Evolutionary conservation across 2,329 filamentous ascomycete genomes (phyloP).

Genomic region (Pezizomycotina sp.): DNA sequence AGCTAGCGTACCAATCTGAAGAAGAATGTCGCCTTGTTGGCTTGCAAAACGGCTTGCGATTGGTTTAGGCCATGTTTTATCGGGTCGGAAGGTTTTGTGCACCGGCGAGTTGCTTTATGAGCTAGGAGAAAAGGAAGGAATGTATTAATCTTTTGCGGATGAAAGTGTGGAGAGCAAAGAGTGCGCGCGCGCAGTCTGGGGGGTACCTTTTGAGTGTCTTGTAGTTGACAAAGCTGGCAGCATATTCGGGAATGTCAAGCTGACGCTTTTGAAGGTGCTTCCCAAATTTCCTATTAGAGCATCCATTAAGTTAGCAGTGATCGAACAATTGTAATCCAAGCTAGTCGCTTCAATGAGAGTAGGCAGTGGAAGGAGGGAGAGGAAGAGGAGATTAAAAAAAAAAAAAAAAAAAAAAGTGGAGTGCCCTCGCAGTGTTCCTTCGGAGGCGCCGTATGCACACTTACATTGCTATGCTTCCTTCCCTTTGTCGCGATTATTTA

Average conservation of each 20-base stretch:
- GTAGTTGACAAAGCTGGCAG: slow-evolving; percentile 97
- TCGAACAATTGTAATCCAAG: too few relatives aligned
- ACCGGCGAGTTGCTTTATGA: slow-evolving; percentile 13
- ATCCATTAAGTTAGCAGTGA: slow-evolving; percentile 10
- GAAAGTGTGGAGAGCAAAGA: neutral
- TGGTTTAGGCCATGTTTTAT: slow-evolving; percentile 33
- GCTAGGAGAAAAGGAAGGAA: slow-evolving; percentile 8
- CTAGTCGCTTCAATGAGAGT: neutral
- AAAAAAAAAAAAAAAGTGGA: neutral
- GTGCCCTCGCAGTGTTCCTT: too few relatives aligned
- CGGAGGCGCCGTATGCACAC: too few relatives aligned
- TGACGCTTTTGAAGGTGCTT: slow-evolving; percentile 99
- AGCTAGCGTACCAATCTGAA: slow-evolving; percentile 62
- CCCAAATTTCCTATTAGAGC: slow-evolving; percentile 75
- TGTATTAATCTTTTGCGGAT: neutral
- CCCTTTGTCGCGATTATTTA: too few relatives aligned
- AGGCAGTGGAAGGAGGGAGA: neutral
- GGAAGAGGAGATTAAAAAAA: slow-evolving; percentile 3
- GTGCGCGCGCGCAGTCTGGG: slow-evolving; percentile 20
- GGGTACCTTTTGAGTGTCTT: slow-evolving; percentile 94
- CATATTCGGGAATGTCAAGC: slow-evolving; percentile 98
- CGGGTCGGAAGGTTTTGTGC: too few relatives aligned
- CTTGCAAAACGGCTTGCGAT: slow-evolving; percentile 77
- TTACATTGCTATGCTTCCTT: too few relatives aligned
- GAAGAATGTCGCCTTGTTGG: slow-evolving; percentile 97